phyloP scores from a whole-genome alignment of 257 asterid species.

The Gentiana macrophylla region DNA sequence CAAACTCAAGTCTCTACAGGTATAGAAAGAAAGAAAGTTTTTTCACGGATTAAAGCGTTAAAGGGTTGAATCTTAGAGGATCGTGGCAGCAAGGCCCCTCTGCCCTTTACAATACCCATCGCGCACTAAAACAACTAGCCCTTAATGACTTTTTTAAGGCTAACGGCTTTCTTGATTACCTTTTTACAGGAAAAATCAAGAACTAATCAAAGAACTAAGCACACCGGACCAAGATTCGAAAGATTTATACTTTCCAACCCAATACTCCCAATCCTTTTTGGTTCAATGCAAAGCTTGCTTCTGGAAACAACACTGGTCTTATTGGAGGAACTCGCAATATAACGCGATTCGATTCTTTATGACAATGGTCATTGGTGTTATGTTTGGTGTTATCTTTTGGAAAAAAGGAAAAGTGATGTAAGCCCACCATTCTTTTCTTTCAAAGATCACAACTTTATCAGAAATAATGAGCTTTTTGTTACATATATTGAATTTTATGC shows the following conservation, averaged over 20 bases:
- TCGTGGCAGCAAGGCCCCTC: too few relatives aligned
- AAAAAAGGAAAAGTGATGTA: constrained; percentile 40
- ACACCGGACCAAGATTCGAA: constrained; percentile 29
- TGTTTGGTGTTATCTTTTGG: constrained; percentile 71
- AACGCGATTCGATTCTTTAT: constrained; percentile 54
- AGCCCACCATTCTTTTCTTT: constrained; percentile 12
- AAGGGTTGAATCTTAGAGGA: too few relatives aligned
- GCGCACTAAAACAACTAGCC: background rate
- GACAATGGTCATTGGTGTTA: constrained; percentile 35
- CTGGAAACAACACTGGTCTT: constrained; percentile 65
- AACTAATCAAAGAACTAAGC: constrained; percentile 39
- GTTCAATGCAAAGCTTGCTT: constrained; percentile 57
- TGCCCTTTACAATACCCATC: too few relatives aligned
- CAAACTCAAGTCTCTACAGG: constrained; percentile 53
- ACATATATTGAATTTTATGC: background rate
- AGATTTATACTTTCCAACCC: constrained; percentile 42
- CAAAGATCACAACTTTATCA: background rate
- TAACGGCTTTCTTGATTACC: constrained; percentile 1
- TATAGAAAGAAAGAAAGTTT: constrained; percentile 11
- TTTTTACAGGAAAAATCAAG: constrained; percentile 34
- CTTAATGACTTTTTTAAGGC: background rate
- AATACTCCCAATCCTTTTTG: constrained; percentile 46
- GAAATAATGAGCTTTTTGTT: background rate
- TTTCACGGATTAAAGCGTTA: background rate
- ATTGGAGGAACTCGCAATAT: constrained; percentile 60